Percentiles rank a stretch among this genome's conserved stretches.
Evolutionary conservation across 1,284 basidiomycete genomes (phyloP).

Genomic region (Cryptococcus jaspeensis): DNA sequence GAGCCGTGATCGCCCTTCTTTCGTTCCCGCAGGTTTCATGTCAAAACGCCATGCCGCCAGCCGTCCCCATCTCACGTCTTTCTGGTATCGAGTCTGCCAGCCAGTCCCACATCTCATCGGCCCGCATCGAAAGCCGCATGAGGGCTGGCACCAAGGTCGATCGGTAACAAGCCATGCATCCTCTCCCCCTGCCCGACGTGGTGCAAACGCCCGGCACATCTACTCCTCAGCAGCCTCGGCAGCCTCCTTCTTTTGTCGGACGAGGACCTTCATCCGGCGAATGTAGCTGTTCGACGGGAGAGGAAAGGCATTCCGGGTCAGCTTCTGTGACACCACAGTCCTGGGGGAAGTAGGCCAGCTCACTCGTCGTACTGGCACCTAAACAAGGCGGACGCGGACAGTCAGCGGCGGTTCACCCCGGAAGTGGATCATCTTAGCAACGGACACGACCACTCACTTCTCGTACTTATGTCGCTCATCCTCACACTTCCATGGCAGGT

Average conservation of each 20-base stretch:
- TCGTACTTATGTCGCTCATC: constrained; percentile 71
- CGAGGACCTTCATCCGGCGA: constrained; percentile 75
- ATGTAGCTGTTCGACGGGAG: constrained; percentile 63
- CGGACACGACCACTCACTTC: constrained; percentile 58
- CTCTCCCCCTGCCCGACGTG: too few relatives aligned
- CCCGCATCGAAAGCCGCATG: too few relatives aligned
- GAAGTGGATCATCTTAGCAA: constrained; percentile 9
- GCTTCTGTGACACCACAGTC: not conserved
- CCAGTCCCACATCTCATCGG: too few relatives aligned
- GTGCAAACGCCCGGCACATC: not conserved
- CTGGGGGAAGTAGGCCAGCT: constrained; percentile 52
- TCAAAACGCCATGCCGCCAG: too few relatives aligned
- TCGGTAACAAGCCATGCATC: too few relatives aligned
- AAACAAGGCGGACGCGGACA: not conserved
- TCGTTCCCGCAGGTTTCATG: too few relatives aligned
- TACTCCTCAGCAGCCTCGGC: constrained; percentile 56
- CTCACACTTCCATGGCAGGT: constrained; percentile 79
- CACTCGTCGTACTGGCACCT: constrained; percentile 91
- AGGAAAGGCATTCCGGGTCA: not conserved
- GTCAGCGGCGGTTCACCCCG: not conserved
- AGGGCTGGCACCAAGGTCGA: too few relatives aligned
- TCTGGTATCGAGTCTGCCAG: too few relatives aligned
- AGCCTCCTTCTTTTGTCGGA: constrained; percentile 68
- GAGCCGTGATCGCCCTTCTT: too few relatives aligned
- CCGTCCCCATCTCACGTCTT: too few relatives aligned